Evolutionary conservation across 345 rosid species (phyloP), one percentile per base, ranked within the genome.

Genomic region (Arabidopsis arenosa): DNA sequence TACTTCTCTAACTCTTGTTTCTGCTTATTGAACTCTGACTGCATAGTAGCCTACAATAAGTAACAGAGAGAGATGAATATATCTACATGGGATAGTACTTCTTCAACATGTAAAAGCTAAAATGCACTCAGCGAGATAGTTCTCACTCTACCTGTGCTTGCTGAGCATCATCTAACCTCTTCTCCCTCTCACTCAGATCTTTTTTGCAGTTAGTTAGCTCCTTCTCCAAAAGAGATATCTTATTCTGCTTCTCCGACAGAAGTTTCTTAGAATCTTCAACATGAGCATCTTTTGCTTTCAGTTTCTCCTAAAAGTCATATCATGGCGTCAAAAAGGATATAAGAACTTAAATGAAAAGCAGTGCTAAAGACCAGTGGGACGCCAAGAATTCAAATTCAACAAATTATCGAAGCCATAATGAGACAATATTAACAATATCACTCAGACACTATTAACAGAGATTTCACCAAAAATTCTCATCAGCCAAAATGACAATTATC

Each of bases 151-250:
- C 99, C 97, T 95, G 96, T 21, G 68, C 78, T 80, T 84, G 92
- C 75, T 80, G 79, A 72, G 80, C 67, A 32, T 87, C 93, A 71
- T 83, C 84, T 43, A 88, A 81, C 80, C 76, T 87, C 80, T 80
- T 86, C 76, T 90, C 93, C 79, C 79, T 85, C 72, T 85, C 91
- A 70, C 72, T 83, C 80, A 92, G 80, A 62, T 87, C 97, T 52
- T 67, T 65, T 79, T 81, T 85, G 81, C 84, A 76, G 79, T 80
- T 88, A 67, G 86, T 77, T 79, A 95, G 83, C 69, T 90, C 91
- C 79, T 81, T 86, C 86, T 92, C 96, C 84, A 90, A 70, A 73
- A 76, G 82, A 0, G 81, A 78, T 73, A 95, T 70, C 57, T 80
- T 85, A 52, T 84, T 90, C 75, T 86, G 89, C 81, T 83, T 87